Base-by-base conservation (phyloP, 148 eudicot species). In the Cornus kousa region DNA sequence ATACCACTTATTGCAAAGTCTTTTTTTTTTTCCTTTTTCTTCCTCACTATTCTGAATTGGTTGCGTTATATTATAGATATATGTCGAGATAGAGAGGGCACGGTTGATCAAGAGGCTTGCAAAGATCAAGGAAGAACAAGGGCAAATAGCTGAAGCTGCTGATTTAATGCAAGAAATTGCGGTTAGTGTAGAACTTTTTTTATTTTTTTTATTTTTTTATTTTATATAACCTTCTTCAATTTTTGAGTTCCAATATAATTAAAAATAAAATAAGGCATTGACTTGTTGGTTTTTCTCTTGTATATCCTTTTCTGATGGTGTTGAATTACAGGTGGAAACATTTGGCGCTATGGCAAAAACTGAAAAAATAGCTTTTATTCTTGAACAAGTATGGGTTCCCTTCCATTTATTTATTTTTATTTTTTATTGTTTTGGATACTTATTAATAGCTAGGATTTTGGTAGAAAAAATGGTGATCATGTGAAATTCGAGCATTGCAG, bases 281-380 rank as follows among this genome's bases (percentile, higher is more conserved):
- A 53, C 17, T 14, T 14, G 17, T 12, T 53, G 16, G 2, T 14
- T 53, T 53, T 53, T 16, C 16, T 53, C 19, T 53, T 53, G 4
- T 53, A 53, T 12, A 17, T 11, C 17, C 50, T 55, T 69, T 48
- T 67, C 59, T 53, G 24, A 70, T 71, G 66, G 57, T 65, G 14
- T 11, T 71, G 77, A 37, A 35, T 32, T 77, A 72, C 89, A 95
- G 99, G 99, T 95, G 60, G 99, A 93, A 84, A 93, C 97, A 53
- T 95, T 95, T 83, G 97, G 97, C 31, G 97, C 97, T 13, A 95
- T 95, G 97, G 99, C 99, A 68, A 93, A 95, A 89, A 95, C 97
- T 57, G 97, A 95, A 83, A 95, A 95, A 76, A 90, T 93, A 74
- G 94, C 97, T 33, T 95, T 95, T 80, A 93, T 95, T 83, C 97